Base-by-base conservation (phyloP, 2,329 filamentous ascomycete genomes). In the Neoascochyta sp. region DNA sequence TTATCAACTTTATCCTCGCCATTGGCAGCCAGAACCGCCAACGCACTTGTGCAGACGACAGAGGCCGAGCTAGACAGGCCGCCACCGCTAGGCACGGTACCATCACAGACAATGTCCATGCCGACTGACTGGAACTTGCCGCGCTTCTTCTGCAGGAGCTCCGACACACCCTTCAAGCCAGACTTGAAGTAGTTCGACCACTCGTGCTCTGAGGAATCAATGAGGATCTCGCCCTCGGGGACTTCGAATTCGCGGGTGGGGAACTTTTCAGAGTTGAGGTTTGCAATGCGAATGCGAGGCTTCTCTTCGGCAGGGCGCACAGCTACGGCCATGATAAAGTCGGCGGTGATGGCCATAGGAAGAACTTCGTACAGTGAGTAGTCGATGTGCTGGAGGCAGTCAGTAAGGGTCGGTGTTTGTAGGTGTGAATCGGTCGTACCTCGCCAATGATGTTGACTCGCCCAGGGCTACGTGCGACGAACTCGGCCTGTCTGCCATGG, bases 121-220 rank as follows among this genome's bases (percentile, higher is more conserved):
- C 84, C 83, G 27, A 75, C 74, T 3, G 86, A 82, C 23, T 71
- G 71, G 56, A 87, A 83, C 7, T 70, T 67, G 18, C 76, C 76
- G 16, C 82, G 82, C 64, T 80, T 78, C 57, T 73, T 66, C 27
- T 78, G 74, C 43, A 98, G 69, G 36, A 94, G 71, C 50, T 85
- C 77, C 33, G 95, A 67, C 1, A 90, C 90, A 16, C 89, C 92
- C 19, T 78, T 73, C 27, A 96, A 71, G 0, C 92, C 92, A 31
- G 87, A 86, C 68, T 92, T 93, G 77, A 98, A 96, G 73, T 98
- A 98, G 63, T 96, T 98, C 35, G 87, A 85, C 92, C 92, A 98
- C 66, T 95, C 88, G 46, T 93, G 84, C 47, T 83, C 76, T 11
- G 79, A 80, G 6, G 86, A 76, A 62, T 96, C 88, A 51, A 98